phyloP scores from a whole-genome alignment of 495 filamentous ascomycete species.

The Endocarpon pusillum region DNA sequence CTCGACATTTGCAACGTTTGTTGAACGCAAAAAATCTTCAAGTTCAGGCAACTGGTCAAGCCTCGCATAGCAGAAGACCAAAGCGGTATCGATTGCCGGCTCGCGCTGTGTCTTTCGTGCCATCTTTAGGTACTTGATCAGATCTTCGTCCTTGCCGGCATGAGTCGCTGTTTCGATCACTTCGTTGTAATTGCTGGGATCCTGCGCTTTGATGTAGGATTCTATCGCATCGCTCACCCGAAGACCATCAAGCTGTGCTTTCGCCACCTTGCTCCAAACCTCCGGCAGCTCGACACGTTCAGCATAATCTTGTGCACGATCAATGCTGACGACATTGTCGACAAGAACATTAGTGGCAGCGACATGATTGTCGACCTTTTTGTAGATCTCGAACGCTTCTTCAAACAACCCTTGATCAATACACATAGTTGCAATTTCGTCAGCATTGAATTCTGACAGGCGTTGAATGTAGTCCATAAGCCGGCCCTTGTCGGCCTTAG shows the following conservation, averaged over 20 bases:
- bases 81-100: conserved; percentile 78
- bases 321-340: conserved; percentile 95
- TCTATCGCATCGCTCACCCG: conserved; percentile 87
- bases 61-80: conserved; percentile 86
- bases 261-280: conserved; percentile 98
- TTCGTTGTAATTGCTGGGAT: conserved; percentile 84
- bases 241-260: conserved; percentile 93
- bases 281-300: conserved; percentile 89
- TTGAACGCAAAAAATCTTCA: conserved; percentile 86
- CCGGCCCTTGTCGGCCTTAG: conserved; percentile 87
- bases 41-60: conserved; percentile 83
- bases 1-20: conserved; percentile 90
- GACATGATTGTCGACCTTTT: conserved; percentile 82
- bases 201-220: conserved; percentile 88
- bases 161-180: conserved; percentile 93
- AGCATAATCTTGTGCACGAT: conserved; percentile 89
- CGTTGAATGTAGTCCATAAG: conserved; percentile 95
- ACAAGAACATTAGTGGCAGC: conserved; percentile 84
- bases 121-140: conserved; percentile 95
- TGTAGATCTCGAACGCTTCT: conserved; percentile 96
- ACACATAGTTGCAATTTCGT: conserved; percentile 85
- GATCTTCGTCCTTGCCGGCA: conserved; percentile 93
- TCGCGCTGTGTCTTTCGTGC: conserved; percentile 91
- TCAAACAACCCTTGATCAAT: conserved; percentile 88
- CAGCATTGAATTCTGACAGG: conserved; percentile 72